Conservation (phyloP, 192 early-diverging fungal genomes). For the Backusella sp. region DNA sequence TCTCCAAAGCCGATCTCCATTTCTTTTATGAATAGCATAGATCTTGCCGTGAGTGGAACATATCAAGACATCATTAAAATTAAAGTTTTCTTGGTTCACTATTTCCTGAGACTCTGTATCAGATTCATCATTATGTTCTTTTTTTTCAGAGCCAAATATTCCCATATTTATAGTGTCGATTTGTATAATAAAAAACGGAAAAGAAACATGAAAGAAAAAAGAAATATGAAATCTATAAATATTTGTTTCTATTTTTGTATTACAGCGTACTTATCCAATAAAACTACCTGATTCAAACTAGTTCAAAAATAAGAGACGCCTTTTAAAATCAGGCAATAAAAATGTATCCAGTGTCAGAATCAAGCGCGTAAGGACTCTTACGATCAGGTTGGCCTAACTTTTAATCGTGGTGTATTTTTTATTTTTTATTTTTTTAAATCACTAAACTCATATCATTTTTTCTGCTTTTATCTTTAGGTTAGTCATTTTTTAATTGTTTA, state of each 20-base stretch:
- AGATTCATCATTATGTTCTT: neutral
- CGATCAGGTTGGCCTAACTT: neutral
- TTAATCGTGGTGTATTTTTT: neutral
- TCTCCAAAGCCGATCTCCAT: conserved; percentile 18
- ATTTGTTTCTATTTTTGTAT: neutral
- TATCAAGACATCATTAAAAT: conserved; percentile 14
- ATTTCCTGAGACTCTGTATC: neutral
- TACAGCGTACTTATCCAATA: neutral
- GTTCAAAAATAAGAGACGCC: no score
- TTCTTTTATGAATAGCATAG: conserved; percentile 23
- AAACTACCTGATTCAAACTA: neutral
- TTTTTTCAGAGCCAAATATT: neutral
- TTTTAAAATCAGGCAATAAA: neutral
- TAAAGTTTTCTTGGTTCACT: neutral
- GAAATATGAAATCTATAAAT: neutral
- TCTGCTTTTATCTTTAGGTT: neutral
- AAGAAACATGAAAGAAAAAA: neutral
- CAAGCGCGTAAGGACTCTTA: neutral
- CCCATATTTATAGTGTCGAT: neutral
- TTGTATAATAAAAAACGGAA: neutral
- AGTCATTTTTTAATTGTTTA: no score
- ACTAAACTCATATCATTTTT: neutral
- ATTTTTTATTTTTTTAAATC: neutral
- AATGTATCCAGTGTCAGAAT: neutral
- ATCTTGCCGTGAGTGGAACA: conserved; percentile 27